Evolutionary conservation across 2,329 filamentous ascomycete species (phyloP), one percentile per base, ranked within the genome.

Genomic region (Colletotrichum sp.): DNA sequence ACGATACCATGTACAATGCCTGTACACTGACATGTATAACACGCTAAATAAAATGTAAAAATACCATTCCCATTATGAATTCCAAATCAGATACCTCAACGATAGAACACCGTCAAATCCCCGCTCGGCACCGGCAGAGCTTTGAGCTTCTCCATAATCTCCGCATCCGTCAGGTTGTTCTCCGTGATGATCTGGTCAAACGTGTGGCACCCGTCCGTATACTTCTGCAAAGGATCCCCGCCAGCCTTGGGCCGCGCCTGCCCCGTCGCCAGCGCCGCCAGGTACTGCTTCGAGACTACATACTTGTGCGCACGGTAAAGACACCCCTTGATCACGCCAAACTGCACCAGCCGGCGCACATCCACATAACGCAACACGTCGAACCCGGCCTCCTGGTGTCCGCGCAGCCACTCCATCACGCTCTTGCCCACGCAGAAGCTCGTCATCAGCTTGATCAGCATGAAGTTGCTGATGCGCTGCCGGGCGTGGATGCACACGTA

Each of bases 221-320:
- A 96, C 80, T 87, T 89, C 78, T 93, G 88, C 81, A 96, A 80
- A 30, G 89, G 88, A 75, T 91, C 89, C 5, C 85, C 86, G 12
- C 84, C 85, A 3, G 82, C 80, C 28, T 80, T 74, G 1, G 87
- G 84, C 28, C 84, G 81, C 52, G 87, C 87, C 80, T 90, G 86
- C 3, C 90, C 91, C 52, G 89, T 89, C 2, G 90, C 91, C 71
- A 92, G 82, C 4, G 86, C 86, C 9, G 89, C 87, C 26, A 93
- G 84, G 79, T 92, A 91, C 82, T 92, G 90, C 80, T 92, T 92
- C 6, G 90, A 92, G 2, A 98, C 91, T 32, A 95, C 94, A 82
- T 98, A 98, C 83, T 97, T 98, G 86, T 99, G 95, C 55, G 98
- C 93, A 38, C 97, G 92, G 84, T 98, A 98, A 28, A 99, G 86